Percentiles rank a stretch among this genome's conserved stretches.
phyloP scores from a whole-genome alignment of 164 flowering plant genomes.

The Annona cherimola region DNA sequence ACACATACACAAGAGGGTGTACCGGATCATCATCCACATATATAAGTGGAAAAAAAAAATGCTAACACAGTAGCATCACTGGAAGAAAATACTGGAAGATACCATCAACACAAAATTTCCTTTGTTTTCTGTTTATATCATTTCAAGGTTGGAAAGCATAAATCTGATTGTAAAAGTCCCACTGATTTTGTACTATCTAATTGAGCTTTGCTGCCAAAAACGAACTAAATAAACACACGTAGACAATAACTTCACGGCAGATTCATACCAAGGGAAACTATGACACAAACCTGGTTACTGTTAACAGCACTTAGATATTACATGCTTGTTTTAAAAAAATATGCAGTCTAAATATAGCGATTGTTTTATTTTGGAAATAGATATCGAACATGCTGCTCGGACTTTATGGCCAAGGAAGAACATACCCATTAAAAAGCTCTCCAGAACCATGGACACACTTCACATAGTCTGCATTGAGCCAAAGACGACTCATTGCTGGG shows the following conservation, averaged over 20 bases:
- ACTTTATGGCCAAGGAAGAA: background rate
- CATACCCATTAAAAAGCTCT: conserved; percentile 85
- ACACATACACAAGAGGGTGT: no score
- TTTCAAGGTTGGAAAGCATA: background rate
- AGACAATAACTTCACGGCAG: background rate
- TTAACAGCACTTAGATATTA: no score
- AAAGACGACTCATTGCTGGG: conserved; percentile 67
- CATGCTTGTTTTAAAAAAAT: no score
- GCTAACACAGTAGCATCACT: no score
- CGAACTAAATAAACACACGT: no score
- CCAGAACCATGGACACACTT: conserved; percentile 87
- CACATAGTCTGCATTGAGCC: conserved; percentile 96
- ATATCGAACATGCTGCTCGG: background rate
- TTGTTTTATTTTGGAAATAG: background rate
- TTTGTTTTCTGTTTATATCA: background rate
- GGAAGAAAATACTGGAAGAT: background rate
- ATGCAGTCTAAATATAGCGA: no score
- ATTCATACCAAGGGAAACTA: background rate
- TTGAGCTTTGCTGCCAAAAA: background rate
- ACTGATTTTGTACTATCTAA: background rate
- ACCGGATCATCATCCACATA: no score
- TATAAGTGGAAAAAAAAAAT: no score
- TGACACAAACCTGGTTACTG: no score
- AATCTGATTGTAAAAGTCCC: background rate
- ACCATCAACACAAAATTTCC: no score